Evolutionary conservation across 768 basidiomycete species (phyloP).

Genomic region (Coprinopsis cinerea): DNA sequence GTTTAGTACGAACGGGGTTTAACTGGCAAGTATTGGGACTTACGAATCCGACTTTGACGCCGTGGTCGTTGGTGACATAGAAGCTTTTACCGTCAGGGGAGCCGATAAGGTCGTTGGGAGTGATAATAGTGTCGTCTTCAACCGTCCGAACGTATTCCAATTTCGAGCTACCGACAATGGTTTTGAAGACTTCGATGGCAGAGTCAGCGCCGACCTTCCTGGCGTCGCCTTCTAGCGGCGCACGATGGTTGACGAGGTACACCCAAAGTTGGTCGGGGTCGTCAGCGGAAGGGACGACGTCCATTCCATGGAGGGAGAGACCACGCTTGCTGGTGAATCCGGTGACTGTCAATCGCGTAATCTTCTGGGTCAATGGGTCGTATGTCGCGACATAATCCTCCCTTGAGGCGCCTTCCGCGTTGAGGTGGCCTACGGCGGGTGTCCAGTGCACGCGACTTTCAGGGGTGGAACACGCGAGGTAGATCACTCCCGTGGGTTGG

Average conservation of each 20-base stretch:
- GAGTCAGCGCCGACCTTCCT: constrained; percentile 60
- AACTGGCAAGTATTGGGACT: constrained; percentile 18
- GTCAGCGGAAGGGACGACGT: constrained; percentile 49
- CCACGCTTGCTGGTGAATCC: constrained; percentile 36
- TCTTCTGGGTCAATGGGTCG: constrained; percentile 37
- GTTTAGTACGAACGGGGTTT: not conserved
- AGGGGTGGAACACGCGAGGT: constrained; percentile 57
- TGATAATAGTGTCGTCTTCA: constrained; percentile 45
- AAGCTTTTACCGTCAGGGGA: constrained; percentile 57
- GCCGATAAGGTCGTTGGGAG: constrained; percentile 73
- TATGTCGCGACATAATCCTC: constrained; percentile 58
- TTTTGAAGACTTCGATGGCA: constrained; percentile 64
- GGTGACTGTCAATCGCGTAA: constrained; percentile 40
- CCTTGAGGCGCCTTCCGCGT: constrained; percentile 32
- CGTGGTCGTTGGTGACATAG: constrained; percentile 67
- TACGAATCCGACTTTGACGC: constrained; percentile 48
- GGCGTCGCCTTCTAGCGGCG: constrained; percentile 35
- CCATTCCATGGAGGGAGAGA: constrained; percentile 62
- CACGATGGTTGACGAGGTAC: constrained; percentile 69
- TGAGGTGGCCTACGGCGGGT: constrained; percentile 34
- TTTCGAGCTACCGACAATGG: constrained; percentile 33
- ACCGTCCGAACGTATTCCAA: constrained; percentile 56
- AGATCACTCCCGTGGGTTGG: constrained; percentile 48
- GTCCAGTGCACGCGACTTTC: constrained; percentile 45
- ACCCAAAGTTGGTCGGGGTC: constrained; percentile 49